A percentile compares a stretch with the other conserved stretches of the same genome.
Conservation (phyloP, 345 rosid genomes). For the Balakata baccata region DNA sequence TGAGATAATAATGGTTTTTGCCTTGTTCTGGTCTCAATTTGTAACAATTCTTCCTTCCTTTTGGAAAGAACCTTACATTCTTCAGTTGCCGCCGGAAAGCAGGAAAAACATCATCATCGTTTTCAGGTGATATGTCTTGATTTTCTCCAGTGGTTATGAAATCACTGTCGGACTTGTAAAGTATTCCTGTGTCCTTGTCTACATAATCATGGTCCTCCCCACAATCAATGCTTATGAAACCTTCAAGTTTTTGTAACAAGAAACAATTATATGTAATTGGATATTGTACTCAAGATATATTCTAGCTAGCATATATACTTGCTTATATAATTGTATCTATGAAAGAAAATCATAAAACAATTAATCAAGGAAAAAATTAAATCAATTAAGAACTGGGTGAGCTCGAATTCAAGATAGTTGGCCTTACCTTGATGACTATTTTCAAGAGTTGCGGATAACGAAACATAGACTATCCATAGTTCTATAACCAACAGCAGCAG, state of each 20-base stretch:
- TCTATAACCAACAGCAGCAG: no score
- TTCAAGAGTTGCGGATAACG: no score
- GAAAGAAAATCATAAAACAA: no score
- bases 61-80: constrained; percentile 29
- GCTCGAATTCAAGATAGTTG: no score
- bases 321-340: no score
- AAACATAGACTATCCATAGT: no score
- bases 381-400: no score
- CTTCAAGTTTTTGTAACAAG: not conserved
- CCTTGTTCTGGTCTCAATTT: constrained; percentile 26
- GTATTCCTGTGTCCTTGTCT: not conserved
- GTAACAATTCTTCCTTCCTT: constrained; percentile 31
- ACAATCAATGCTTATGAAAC: not conserved
- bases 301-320: no score
- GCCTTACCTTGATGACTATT: no score
- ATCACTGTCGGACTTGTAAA: not conserved
- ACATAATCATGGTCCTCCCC: not conserved
- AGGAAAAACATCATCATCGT: not conserved
- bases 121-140: not conserved
- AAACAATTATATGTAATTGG: not conserved
- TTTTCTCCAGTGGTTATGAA: not conserved
- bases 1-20: constrained; percentile 15
- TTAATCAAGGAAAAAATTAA: no score
- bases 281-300: no score
- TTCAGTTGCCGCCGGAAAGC: not conserved